phyloP scores from a whole-genome alignment of 73 alveolate genomes.

The Paramecium octaurelia region DNA sequence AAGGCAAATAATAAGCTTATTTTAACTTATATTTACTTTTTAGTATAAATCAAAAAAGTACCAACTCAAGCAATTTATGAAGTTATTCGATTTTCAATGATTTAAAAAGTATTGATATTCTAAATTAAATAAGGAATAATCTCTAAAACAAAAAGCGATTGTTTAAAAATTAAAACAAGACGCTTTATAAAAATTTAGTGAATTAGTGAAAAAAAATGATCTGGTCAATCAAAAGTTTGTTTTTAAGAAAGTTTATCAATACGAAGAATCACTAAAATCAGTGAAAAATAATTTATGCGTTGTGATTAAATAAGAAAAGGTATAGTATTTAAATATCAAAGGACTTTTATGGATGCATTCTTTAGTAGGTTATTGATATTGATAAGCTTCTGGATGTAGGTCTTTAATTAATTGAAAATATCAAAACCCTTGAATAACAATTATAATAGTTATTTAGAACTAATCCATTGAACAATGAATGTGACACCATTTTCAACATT shows the following conservation, averaged over 20 bases:
- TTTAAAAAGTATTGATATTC: background rate
- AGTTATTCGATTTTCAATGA: background rate
- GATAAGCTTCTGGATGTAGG: background rate
- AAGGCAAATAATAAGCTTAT: background rate
- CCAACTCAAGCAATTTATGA: slow-evolving; percentile 33
- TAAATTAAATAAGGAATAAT: background rate
- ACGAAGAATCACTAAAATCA: background rate
- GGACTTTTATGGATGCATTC: background rate
- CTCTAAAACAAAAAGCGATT: background rate
- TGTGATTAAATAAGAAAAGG: background rate
- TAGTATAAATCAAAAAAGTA: background rate
- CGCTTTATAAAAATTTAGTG: background rate
- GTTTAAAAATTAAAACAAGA: background rate
- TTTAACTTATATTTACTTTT: background rate
- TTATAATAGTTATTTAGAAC: background rate
- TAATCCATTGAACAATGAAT: background rate
- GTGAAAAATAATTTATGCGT: background rate
- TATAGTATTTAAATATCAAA: background rate
- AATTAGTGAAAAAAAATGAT: background rate
- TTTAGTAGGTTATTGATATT: background rate
- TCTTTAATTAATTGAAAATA: background rate
- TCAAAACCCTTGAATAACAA: background rate
- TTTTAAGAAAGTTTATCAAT: background rate
- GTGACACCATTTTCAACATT: slow-evolving; percentile 9
- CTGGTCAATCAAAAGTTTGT: background rate